Conservation (phyloP, 441 rosid genomes). For the Jatropha podagrica region DNA sequence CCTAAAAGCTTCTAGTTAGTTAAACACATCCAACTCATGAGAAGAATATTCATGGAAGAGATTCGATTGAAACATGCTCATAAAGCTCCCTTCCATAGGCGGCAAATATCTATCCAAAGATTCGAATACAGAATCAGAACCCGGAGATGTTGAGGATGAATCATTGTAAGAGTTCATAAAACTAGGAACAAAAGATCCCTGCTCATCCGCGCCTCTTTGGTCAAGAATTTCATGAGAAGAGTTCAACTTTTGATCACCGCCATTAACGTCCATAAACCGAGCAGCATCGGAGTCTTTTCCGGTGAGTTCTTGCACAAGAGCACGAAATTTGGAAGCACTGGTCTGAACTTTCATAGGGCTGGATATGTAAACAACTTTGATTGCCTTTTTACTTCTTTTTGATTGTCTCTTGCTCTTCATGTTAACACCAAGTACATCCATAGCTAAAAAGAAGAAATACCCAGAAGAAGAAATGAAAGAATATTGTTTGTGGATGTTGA, state of each 20-base stretch:
- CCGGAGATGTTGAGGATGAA: slow-evolving; percentile 9
- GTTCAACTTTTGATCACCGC: neutral
- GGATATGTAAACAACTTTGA: slow-evolving; percentile 83
- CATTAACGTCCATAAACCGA: slow-evolving; percentile 20
- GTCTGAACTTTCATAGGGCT: slow-evolving; percentile 75
- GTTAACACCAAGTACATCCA: slow-evolving; percentile 36
- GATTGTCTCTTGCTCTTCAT: slow-evolving; percentile 25
- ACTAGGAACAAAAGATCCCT: neutral
- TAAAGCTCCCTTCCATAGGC: slow-evolving; percentile 24
- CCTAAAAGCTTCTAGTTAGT: neutral
- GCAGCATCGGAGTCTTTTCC: slow-evolving; percentile 67
- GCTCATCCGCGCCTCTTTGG: neutral
- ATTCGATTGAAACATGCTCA: slow-evolving; percentile 27
- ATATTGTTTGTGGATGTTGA: neutral
- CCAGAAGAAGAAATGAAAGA: neutral
- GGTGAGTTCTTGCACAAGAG: slow-evolving; percentile 82
- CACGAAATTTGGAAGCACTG: slow-evolving; percentile 72
- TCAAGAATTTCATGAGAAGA: neutral
- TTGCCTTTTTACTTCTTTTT: slow-evolving; percentile 30
- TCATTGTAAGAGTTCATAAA: neutral
- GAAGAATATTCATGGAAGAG: slow-evolving; percentile 13
- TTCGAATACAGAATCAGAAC: slow-evolving; percentile 24
- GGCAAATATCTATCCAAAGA: slow-evolving; percentile 18
- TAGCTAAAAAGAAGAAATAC: neutral
- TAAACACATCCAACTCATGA: slow-evolving; percentile 15